Base-by-base conservation (phyloP, 2,329 filamentous ascomycete genomes). In the Fusarium mundagurra region DNA sequence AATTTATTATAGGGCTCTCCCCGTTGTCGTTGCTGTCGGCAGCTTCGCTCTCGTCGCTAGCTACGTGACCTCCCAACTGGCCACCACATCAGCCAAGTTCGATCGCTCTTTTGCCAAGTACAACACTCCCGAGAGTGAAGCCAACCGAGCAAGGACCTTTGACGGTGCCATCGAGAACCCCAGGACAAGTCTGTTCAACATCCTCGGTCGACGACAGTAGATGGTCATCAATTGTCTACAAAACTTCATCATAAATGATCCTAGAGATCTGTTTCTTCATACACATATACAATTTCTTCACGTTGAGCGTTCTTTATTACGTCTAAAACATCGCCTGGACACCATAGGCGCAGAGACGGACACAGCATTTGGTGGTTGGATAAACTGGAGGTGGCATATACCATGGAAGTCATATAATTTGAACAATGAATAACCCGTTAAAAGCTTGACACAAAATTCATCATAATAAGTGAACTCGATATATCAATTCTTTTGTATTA, bases 21-120 rank as follows among this genome's bases (percentile, higher is more conserved):
- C 73, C 29, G 43, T 76, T 50, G 17, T 76, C 55, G 71, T 76
- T 48, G 74, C 64, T 34, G 73, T 69, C 27, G 70, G 73, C 43
- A 74, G 70, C 63, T 72, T 76, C 62, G 71, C 76, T 24, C 73
- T 76, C 22, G 69, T 84, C 33, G 81, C 65, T n/a, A 65, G 74
- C 67, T 84, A 82, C 68, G 78, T 84, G 59, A 73, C 73, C 59
- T 73, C 67, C 20, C 82, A 84, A 54, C 79, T 84, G 48, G 61
- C 69, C 45, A 76, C 63, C 36, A 80, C 82, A 61, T 83, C 82
- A 10, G 71, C 73, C 36, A 80, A 78, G 10, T 81, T 84, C 76
- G 83, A 84, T 69, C 79, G 79, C 45, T 82, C 79, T 69, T 84
- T 84, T 67, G 63, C 80, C 41, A 79, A 81, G 64, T 84, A 84